These are phyloP conservation scores for Curvularia spicifera DNA, from an alignment of 2,329 filamentous ascomycete species.

Conservation along the genomic window DNA sequence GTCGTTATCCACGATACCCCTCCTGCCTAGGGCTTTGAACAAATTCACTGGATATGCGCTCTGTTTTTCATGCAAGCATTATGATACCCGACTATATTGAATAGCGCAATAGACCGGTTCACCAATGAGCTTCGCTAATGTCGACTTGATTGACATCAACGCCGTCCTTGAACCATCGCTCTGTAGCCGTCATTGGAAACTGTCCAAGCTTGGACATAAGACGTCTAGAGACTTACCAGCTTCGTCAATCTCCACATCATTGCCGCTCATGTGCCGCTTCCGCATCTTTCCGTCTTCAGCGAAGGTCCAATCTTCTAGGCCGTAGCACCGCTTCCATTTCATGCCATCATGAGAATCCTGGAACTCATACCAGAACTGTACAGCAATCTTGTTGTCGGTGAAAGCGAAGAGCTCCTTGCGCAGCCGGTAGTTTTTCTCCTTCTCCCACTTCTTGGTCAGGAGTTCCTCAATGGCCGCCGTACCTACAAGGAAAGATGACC, in stretches of 20 bases:
- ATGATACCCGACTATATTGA: slow-evolving; percentile 31
- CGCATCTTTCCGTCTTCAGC: slow-evolving; percentile 72
- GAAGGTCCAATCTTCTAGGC: slow-evolving; percentile 82
- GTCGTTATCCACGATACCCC: slow-evolving; percentile 84
- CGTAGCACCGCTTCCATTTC: slow-evolving; percentile 79
- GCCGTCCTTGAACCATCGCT: slow-evolving; percentile 73
- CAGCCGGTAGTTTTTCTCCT: slow-evolving; percentile 73
- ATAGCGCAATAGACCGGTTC: slow-evolving; percentile 9
- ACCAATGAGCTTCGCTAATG: slow-evolving; percentile 73
- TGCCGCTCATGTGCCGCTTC: slow-evolving; percentile 78
- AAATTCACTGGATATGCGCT: not conserved
- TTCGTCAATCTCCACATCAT: slow-evolving; percentile 69
- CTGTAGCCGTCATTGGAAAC: slow-evolving; percentile 37
- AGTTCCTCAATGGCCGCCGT: slow-evolving; percentile 72
- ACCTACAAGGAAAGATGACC: slow-evolving; percentile 71
- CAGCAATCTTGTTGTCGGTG: slow-evolving; percentile 75
- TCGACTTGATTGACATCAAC: slow-evolving; percentile 72
- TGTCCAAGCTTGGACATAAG: not conserved
- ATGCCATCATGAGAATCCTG: slow-evolving; percentile 66
- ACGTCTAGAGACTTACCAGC: slow-evolving; percentile 31
- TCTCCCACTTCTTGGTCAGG: slow-evolving; percentile 74
- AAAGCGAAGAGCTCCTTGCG: slow-evolving; percentile 87
- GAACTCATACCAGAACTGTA: slow-evolving; percentile 92
- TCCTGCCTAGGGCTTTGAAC: slow-evolving; percentile 57
- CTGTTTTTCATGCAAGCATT: slow-evolving; percentile 15